phyloP scores from a whole-genome alignment of 805 yeast species.

The Wickerhamomyces chambardii region DNA sequence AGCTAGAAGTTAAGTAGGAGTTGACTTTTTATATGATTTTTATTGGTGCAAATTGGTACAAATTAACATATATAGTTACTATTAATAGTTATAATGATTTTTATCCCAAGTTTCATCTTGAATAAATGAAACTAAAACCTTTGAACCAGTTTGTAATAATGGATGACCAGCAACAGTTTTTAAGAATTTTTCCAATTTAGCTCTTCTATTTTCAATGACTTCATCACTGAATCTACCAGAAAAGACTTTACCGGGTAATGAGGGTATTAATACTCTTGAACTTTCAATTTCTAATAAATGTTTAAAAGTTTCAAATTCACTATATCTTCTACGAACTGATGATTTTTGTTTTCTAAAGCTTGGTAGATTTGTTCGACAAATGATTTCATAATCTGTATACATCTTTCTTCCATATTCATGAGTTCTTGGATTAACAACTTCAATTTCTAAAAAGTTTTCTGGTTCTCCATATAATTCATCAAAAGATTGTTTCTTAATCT shows the following conservation, averaged over 20 bases:
- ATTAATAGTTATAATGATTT: slow-evolving; percentile 1
- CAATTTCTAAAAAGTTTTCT: slow-evolving; percentile 88
- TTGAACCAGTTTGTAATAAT: slow-evolving; percentile 77
- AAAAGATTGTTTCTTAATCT: slow-evolving; percentile 50
- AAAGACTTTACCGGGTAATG: slow-evolving; percentile 82
- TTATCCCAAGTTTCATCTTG: slow-evolving; percentile 81
- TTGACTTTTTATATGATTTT: too few relatives aligned
- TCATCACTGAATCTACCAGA: slow-evolving; percentile 72
- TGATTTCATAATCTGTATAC: slow-evolving; percentile 89
- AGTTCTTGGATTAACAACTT: slow-evolving; percentile 73
- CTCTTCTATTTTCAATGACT: slow-evolving; percentile 74
- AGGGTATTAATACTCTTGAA: slow-evolving; percentile 75
- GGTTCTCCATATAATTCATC: slow-evolving; percentile 90
- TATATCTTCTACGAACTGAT: slow-evolving; percentile 75
- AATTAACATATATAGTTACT: too few relatives aligned
- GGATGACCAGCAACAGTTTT: slow-evolving; percentile 88
- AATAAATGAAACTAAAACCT: slow-evolving; percentile 70
- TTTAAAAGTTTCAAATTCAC: slow-evolving; percentile 81
- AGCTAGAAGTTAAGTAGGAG: too few relatives aligned
- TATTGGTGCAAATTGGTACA: too few relatives aligned
- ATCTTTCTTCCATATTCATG: slow-evolving; percentile 58
- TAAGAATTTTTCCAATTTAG: slow-evolving; percentile 77
- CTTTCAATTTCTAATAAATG: slow-evolving; percentile 68
- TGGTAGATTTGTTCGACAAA: slow-evolving; percentile 88
- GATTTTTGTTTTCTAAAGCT: slow-evolving; percentile 60